Evolutionary conservation across 1,139 yeast genomes (phyloP).

Genomic region (Sugiyamaella novakii): DNA sequence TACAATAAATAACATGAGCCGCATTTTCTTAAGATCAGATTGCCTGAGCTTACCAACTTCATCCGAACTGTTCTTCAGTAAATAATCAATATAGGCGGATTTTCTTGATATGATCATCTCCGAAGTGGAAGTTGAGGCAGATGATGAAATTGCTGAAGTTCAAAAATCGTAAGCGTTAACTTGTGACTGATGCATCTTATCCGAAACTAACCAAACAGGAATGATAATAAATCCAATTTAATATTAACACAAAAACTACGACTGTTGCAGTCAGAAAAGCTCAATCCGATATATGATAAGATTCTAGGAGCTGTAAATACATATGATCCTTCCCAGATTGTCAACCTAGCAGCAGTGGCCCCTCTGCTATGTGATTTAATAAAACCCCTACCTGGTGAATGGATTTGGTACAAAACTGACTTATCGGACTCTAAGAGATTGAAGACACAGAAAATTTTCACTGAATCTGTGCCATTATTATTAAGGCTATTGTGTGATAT

Average conservation of each 20-base stretch:
- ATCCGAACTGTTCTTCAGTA: too few species aligned
- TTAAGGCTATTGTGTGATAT: neutral
- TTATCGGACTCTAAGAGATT: slow-evolving; percentile 20
- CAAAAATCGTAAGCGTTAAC: too few species aligned
- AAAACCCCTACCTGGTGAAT: slow-evolving; percentile 28
- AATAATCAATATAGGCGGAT: too few species aligned
- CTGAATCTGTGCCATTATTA: neutral
- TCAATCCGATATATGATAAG: neutral
- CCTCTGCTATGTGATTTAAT: slow-evolving; percentile 19
- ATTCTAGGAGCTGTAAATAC: neutral
- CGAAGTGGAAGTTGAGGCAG: slow-evolving; percentile 12
- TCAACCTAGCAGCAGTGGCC: neutral
- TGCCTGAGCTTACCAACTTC: too few species aligned
- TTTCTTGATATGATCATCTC: slow-evolving; percentile 15
- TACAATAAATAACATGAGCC: too few species aligned
- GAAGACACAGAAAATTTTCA: slow-evolving; percentile 15
- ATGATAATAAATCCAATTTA: neutral
- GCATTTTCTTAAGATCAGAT: too few species aligned
- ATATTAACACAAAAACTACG: neutral
- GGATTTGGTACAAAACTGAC: slow-evolving; percentile 31
- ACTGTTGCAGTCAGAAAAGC: neutral
- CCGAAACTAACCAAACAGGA: neutral
- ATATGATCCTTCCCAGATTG: neutral
- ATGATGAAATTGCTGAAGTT: too few species aligned
- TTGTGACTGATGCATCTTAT: too few species aligned